Evolutionary conservation across 108 stramenopile genomes (phyloP).

Genomic region (Seminavis robusta): DNA sequence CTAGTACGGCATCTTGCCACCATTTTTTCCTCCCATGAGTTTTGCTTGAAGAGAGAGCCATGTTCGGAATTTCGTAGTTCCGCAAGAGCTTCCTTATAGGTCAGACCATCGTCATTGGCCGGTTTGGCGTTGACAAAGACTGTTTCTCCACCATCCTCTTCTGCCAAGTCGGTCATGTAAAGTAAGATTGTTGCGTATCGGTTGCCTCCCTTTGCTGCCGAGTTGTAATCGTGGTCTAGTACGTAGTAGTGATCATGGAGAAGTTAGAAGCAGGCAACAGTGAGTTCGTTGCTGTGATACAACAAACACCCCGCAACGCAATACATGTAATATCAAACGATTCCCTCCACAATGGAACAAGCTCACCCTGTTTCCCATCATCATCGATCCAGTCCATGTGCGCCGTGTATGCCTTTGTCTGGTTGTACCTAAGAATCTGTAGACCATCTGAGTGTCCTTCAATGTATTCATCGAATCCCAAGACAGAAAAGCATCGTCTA

Average conservation of each 20-base stretch:
- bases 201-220: slow-evolving; percentile 54
- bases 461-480: slow-evolving; percentile 82
- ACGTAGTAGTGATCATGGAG: slow-evolving; percentile 4
- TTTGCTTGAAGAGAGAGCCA: slow-evolving; percentile 31
- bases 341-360: too few species aligned
- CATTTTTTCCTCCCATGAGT: slow-evolving; percentile 73
- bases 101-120: slow-evolving; percentile 34
- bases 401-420: slow-evolving; percentile 65
- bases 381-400: slow-evolving; percentile 78
- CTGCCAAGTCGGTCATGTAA: slow-evolving; percentile 76
- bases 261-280: neutral
- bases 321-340: too few species aligned
- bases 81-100: slow-evolving; percentile 22
- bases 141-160: slow-evolving; percentile 80
- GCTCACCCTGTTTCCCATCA: slow-evolving; percentile 4
- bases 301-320: too few species aligned
- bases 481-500: slow-evolving; percentile 46
- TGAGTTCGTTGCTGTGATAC: too few species aligned
- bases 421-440: slow-evolving; percentile 79
- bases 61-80: slow-evolving; percentile 23
- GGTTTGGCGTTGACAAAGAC: slow-evolving; percentile 73
- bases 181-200: slow-evolving; percentile 84
- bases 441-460: slow-evolving; percentile 21
- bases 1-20: slow-evolving; percentile 58
- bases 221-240: slow-evolving; percentile 45